Evolutionary conservation across 371 early-diverging fungal species (phyloP).

Genomic region (Apophysomyces ossiformis): DNA sequence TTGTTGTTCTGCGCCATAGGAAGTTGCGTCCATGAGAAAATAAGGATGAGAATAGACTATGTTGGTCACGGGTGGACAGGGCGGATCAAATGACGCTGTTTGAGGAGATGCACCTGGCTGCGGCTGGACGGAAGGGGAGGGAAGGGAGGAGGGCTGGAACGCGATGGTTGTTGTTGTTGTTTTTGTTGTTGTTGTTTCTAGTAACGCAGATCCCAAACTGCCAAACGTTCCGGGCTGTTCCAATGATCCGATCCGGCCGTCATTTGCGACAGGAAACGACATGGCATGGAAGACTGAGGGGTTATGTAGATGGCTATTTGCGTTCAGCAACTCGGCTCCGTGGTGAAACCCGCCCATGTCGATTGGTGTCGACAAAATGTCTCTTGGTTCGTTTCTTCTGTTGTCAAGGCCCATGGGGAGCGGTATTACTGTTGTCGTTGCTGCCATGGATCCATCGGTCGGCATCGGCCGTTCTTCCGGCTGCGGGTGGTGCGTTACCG

Average conservation of each 20-base stretch:
- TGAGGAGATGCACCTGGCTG: conserved; percentile 1
- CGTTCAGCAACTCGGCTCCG: background rate
- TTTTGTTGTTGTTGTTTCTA: background rate
- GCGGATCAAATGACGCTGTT: background rate
- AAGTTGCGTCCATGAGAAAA: background rate
- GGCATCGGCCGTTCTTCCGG: background rate
- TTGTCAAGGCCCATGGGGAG: background rate
- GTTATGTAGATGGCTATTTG: background rate
- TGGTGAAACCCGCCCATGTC: background rate
- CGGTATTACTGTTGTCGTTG: background rate
- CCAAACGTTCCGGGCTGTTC: background rate
- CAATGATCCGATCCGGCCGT: background rate
- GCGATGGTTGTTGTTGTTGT: background rate
- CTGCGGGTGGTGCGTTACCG: background rate
- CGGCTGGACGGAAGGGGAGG: background rate
- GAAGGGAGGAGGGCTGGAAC: background rate
- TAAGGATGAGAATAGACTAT: background rate
- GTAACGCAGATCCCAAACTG: conserved; percentile 9
- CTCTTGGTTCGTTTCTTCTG: background rate
- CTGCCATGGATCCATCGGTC: background rate
- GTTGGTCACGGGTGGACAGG: background rate
- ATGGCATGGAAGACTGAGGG: background rate
- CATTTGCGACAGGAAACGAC: background rate
- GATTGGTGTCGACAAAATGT: too few species aligned
- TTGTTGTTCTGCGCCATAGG: conserved; percentile 3